Percentiles rank a stretch among this genome's conserved stretches.
These are phyloP conservation scores for Thraustochytrium aureum DNA, from an alignment of 352 stramenopile genomes.

Conservation along the genomic window DNA sequence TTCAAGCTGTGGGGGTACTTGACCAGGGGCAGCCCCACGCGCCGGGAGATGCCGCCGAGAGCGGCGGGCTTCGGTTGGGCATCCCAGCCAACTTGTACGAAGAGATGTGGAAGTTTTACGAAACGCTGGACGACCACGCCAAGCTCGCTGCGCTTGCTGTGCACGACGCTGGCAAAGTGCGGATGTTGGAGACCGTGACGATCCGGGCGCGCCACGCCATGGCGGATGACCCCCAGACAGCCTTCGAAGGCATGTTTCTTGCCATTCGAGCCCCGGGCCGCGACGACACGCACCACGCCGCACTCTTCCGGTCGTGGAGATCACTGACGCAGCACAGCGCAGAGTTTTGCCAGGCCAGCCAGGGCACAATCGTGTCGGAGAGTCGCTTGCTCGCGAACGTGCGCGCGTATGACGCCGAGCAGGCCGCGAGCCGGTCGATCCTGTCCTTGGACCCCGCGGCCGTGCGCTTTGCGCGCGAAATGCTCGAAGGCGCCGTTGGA, in stretches of 20 bases:
- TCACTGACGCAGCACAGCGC: not conserved
- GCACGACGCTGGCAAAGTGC: constrained; percentile 5
- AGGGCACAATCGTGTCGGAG: not conserved
- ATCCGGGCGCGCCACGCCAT: not conserved
- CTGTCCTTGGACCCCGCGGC: not conserved
- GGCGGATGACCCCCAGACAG: not conserved
- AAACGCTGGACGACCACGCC: not conserved
- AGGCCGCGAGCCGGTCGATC: not conserved
- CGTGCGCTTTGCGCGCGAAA: not conserved
- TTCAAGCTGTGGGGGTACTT: not conserved
- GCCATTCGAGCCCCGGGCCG: constrained; percentile 26
- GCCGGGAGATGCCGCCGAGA: not conserved
- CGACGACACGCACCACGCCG: not conserved
- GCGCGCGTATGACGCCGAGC: not conserved
- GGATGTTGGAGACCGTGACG: constrained; percentile 7
- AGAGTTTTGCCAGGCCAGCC: not conserved
- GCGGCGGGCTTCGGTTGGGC: not conserved
- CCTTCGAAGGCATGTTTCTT: constrained; percentile 37
- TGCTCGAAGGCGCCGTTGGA: not conserved
- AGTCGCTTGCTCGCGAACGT: not conserved
- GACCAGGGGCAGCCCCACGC: not conserved
- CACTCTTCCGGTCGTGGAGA: not conserved
- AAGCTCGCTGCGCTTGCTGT: constrained; percentile 1
- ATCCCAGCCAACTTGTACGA: not conserved
- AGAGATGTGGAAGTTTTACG: constrained; percentile 1